Evolutionary conservation across 768 basidiomycete species (phyloP), one percentile per base, ranked within the genome.

Genomic region (Daedalea quercina): DNA sequence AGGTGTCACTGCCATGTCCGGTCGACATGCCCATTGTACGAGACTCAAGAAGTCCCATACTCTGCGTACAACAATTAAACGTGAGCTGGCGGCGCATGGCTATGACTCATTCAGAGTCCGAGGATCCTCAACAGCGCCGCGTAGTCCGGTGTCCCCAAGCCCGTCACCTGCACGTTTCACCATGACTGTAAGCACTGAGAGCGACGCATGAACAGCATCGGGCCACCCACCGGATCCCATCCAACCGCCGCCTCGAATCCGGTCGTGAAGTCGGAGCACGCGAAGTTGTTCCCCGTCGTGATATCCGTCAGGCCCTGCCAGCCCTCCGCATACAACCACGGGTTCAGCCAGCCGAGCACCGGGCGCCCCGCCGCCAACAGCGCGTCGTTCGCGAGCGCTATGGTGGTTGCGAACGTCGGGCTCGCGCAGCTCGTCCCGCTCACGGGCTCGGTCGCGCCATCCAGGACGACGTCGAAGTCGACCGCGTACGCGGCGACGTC

Each of bases 381-480:
- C n/a, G 55, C 57, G 56, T 70, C 69, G 52, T 71, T 72, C 43
- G 87, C 63, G 57, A 87, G 75, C 13, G 84, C 71, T 12, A 87
- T 68, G 46, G 86, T 68, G 26, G 73, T 76, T 13, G 86, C 76
- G 51, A 88, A 82, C 1, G 82, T 72, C 12, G 86, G 86, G 15
- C 80, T 61, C 2, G 84, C 61, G 6, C 81, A 80, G 20, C 82
- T 84, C 4, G 87, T 89, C 43, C 87, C 87, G 1, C 67, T 75
- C 44, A 68, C 67, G 19, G 57, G 51, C 23, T 51, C 60, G 2
- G 51, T 24, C 40, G 59, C 17, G 8, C 60, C 60, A 4, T 45
- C 42, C 2, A 9, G 62, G 35, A 70, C 70, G 33, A 86, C 72
- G 12, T 66, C 65, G 69, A 78, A 85, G 42, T 69, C 62, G 20